A percentile compares a stretch with the other conserved stretches of the same genome.
Evolutionary conservation across 2,329 filamentous ascomycete genomes (phyloP).

Genomic region (Penicillium sp.): DNA sequence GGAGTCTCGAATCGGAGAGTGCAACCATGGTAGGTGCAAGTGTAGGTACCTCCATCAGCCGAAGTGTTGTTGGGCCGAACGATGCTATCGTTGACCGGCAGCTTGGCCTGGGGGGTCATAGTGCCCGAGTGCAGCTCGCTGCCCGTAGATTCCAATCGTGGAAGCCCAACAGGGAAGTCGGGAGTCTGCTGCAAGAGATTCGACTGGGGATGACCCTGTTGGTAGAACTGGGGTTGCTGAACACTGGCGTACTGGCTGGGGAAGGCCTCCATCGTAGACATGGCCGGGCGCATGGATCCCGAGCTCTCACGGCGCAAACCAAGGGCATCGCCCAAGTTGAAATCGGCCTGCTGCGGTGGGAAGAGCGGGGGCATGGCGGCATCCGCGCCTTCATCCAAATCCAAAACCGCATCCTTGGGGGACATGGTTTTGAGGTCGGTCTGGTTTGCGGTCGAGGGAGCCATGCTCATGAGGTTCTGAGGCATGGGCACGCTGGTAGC

Average conservation of each 20-base stretch:
- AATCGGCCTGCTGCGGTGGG: constrained; percentile 62
- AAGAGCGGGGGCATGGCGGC: constrained; percentile 73
- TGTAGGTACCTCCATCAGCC: constrained; percentile 88
- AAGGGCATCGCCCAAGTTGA: constrained; percentile 53
- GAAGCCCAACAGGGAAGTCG: constrained; percentile 64
- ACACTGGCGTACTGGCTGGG: constrained; percentile 49
- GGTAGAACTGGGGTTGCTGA: constrained; percentile 56
- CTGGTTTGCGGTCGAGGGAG: constrained; percentile 36
- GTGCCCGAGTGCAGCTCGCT: constrained; percentile 54
- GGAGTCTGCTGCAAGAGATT: constrained; percentile 54
- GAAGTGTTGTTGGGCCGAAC: constrained; percentile 67
- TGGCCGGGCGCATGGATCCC: constrained; percentile 44
- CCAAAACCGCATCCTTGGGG: constrained; percentile 86
- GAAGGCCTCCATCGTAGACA: constrained; percentile 52
- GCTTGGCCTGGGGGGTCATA: constrained; percentile 45
- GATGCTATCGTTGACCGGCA: constrained; percentile 43
- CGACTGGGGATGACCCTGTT: constrained; percentile 35
- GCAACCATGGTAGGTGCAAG: constrained; percentile 94
- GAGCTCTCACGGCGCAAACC: constrained; percentile 46
- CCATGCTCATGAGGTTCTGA: constrained; percentile 41
- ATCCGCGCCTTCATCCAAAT: constrained; percentile 77
- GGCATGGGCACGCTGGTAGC: constrained; percentile 45
- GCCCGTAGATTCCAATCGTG: constrained; percentile 66
- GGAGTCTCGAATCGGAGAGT: constrained; percentile 87
- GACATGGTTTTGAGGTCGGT: constrained; percentile 82